Conservation (phyloP, 2,329 filamentous ascomycete genomes). For the Escovopsis sp. region DNA sequence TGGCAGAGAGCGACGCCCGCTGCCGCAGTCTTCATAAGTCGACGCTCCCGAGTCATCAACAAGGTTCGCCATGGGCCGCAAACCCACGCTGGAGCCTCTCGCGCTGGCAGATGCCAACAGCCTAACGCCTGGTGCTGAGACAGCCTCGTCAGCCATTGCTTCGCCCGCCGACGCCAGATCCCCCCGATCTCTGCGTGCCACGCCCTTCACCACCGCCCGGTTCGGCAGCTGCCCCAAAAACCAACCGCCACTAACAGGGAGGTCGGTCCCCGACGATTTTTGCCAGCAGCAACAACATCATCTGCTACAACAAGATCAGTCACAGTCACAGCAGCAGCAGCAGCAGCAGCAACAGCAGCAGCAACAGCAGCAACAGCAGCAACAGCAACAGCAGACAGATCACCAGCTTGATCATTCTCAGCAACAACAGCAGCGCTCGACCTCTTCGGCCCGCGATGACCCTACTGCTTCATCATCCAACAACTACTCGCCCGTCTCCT, state of each 20-base stretch:
- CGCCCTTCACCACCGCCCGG: constrained; percentile 27
- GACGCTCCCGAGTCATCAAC: neutral
- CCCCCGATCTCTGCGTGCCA: constrained; percentile 29
- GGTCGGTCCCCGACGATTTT: constrained; percentile 6
- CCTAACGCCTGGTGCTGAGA: constrained; percentile 16
- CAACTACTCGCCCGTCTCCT: constrained; percentile 13
- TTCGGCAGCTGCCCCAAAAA: constrained; percentile 21
- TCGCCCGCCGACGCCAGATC: constrained; percentile 24
- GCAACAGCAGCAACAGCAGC: constrained; percentile 13
- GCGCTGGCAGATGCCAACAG: constrained; percentile 29
- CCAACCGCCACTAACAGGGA: constrained; percentile 12
- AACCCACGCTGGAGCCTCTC: constrained; percentile 43
- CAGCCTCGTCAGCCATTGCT: constrained; percentile 10
- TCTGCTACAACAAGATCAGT: neutral
- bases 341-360: constrained; percentile 9
- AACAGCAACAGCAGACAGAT: constrained; percentile 5
- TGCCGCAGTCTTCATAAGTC: constrained; percentile 2
- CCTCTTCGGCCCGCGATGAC: constrained; percentile 13
- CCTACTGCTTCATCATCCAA: constrained; percentile 3
- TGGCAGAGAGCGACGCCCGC: constrained; percentile 2
- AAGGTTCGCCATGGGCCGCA: constrained; percentile 35
- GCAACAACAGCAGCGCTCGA: constrained; percentile 14
- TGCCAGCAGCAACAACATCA: neutral
- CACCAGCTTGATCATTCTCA: constrained; percentile 9
- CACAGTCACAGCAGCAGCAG: constrained; percentile 1